phyloP scores from a whole-genome alignment of 202 grass and related monocot species.

The Schoenoplectus tabernaemontani region DNA sequence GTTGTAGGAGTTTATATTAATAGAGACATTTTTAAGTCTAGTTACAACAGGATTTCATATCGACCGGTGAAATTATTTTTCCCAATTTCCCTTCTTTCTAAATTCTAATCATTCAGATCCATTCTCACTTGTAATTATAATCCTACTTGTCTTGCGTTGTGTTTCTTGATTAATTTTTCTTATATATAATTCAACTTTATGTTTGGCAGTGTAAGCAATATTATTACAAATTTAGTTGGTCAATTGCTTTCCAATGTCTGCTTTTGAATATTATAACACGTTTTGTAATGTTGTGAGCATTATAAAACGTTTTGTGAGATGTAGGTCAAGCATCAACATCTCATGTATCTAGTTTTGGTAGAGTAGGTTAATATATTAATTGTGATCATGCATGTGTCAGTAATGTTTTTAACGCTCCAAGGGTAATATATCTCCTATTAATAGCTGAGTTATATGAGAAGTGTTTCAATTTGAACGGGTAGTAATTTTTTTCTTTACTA shows the following conservation, averaged over 20 bases:
- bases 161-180: neutral
- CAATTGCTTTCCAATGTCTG: neutral
- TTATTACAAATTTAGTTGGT: neutral
- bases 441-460: neutral
- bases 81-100: neutral
- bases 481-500: neutral
- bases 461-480: too few species aligned
- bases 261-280: neutral
- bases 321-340: neutral
- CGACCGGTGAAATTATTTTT: neutral
- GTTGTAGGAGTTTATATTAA: slow-evolving; percentile 14
- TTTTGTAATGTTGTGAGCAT: neutral
- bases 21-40: slow-evolving; percentile 19
- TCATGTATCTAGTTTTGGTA: neutral
- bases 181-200: neutral
- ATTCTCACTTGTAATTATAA: neutral
- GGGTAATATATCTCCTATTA: neutral
- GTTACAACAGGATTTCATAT: slow-evolving; percentile 10
- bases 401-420: neutral
- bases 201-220: neutral
- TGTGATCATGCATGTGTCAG: neutral
- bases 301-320: neutral
- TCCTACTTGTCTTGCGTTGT: neutral
- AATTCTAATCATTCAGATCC: neutral
- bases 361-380: neutral